These are phyloP conservation scores for Geotrichum histeridarum DNA, from an alignment of 1,139 yeast genomes.

Conservation along the genomic window DNA sequence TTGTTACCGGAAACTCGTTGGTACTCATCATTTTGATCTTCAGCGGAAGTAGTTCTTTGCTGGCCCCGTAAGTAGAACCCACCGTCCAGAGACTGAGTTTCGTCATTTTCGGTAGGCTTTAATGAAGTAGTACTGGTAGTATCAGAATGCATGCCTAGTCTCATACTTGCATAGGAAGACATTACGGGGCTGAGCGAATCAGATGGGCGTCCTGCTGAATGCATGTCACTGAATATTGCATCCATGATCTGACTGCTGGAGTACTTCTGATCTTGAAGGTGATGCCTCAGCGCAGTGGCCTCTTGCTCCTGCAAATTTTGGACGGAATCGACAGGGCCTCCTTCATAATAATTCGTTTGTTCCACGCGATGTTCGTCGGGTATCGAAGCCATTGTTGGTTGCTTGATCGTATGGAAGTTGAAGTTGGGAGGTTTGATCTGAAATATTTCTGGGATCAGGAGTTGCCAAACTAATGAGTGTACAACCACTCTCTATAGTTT, in stretches of 20 bases:
- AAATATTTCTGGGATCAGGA: too few species aligned
- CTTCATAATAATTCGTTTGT: too few species aligned
- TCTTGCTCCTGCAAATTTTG: too few species aligned
- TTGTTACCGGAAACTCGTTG: slow-evolving; percentile 1
- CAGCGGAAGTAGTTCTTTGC: background rate
- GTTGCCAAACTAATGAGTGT: too few species aligned
- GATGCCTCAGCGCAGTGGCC: too few species aligned
- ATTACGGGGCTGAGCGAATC: slow-evolving; percentile 5
- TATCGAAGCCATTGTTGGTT: too few species aligned
- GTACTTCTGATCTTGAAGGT: background rate
- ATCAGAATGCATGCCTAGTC: slow-evolving; percentile 16
- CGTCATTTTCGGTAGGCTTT: background rate
- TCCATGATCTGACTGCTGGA: slow-evolving; percentile 7
- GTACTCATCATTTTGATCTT: slow-evolving; percentile 1
- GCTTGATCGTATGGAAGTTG: too few species aligned
- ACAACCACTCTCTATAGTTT: too few species aligned
- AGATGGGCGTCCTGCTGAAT: slow-evolving; percentile 7
- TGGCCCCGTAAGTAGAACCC: slow-evolving; percentile 3
- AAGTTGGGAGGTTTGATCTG: too few species aligned
- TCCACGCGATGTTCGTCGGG: too few species aligned
- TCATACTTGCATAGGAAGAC: slow-evolving; percentile 15
- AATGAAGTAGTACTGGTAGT: slow-evolving; percentile 1
- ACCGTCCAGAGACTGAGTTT: background rate
- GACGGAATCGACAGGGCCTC: too few species aligned
- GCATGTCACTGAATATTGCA: slow-evolving; percentile 15